Conservation (phyloP, 768 basidiomycete genomes). For the Lentinula aciculospora region DNA sequence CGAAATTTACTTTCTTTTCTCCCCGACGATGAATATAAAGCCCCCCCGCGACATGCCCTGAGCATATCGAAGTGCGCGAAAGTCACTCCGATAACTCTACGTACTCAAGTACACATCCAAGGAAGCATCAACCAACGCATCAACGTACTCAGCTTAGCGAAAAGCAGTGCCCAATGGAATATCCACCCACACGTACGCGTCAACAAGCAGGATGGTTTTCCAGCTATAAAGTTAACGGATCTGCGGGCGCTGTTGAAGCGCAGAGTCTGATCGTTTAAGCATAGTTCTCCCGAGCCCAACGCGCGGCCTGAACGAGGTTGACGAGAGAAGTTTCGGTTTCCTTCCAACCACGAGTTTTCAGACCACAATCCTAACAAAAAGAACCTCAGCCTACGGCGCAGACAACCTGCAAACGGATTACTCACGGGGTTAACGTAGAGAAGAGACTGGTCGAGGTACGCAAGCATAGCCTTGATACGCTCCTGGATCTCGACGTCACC, state of each 20-base stretch:
- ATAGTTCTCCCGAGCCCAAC: conserved; percentile 62
- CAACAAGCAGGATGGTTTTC: conserved; percentile 18
- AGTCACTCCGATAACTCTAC: conserved; percentile 8
- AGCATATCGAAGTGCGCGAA: not conserved
- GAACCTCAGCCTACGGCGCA: conserved; percentile 1
- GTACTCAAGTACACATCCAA: not conserved
- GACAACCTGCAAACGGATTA: not conserved
- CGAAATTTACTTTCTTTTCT: conserved; percentile 13
- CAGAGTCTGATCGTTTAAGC: conserved; percentile 35
- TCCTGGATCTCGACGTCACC: conserved; percentile 90
- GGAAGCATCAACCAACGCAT: conserved; percentile 14
- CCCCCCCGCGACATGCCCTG: conserved; percentile 5
- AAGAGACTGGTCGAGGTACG: conserved; percentile 72
- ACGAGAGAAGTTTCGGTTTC: conserved; percentile 65
- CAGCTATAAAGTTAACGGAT: conserved; percentile 37
- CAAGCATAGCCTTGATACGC: conserved; percentile 80
- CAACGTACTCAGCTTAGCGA: conserved; percentile 19
- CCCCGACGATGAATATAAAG: not conserved
- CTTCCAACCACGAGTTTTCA: conserved; percentile 86
- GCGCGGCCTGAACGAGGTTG: conserved; percentile 67
- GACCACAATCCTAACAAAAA: conserved; percentile 75
- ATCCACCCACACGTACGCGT: conserved; percentile 32
- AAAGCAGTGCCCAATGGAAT: not conserved
- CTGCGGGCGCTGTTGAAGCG: conserved; percentile 64
- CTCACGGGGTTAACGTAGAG: conserved; percentile 86